Base-by-base conservation (phyloP, 2,329 filamentous ascomycete genomes). In the Pezicula neosporulosa region DNA sequence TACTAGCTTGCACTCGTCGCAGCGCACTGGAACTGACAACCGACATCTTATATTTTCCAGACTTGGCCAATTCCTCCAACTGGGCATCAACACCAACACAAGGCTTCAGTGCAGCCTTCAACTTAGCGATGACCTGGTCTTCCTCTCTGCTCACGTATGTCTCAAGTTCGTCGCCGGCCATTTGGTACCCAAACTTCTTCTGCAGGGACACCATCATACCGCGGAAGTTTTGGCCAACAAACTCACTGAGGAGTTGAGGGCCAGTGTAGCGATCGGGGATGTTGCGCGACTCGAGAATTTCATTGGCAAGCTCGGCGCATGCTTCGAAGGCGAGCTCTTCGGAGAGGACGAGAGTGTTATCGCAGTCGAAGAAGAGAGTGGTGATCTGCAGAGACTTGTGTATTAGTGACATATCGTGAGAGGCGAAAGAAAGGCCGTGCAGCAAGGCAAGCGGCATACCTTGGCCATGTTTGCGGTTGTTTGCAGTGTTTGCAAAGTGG, bases 301-400 rank as follows among this genome's bases (percentile, higher is more conserved):
- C 78, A 74, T 96, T 96, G 77, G 90, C 87, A 58, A 96, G 84
- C 54, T 89, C 87, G 64, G 91, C 89, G 72, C 90, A 96, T 60
- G 89, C 91, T 74, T 93, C 89, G 70, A 96, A 96, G 68, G 91
- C 91, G 62, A 96, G 81, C 65, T 89, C 85, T 77, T 96, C 92
- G 49, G 90, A 95, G 63, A 94, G 83, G 68, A 94, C 90, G 69
- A 96, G 89, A 58, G 91, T 96, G 81, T 96, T 96, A 82, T 96
- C 82, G 72, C 81, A 85, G 70, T 90, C 87, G 70, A 90, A 87
- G 62, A 90, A 80, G 66, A 90, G 75, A 58, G 86, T 81, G 51
- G 77, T 88, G 72, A 89, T 86, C 78, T 84, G 62, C n/a, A 39
- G 3, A 21, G 18, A 18, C 7, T 1, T 42, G 18, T 16, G 37